Conservation (phyloP, 805 yeast species). For the Lipomyces sp. region DNA sequence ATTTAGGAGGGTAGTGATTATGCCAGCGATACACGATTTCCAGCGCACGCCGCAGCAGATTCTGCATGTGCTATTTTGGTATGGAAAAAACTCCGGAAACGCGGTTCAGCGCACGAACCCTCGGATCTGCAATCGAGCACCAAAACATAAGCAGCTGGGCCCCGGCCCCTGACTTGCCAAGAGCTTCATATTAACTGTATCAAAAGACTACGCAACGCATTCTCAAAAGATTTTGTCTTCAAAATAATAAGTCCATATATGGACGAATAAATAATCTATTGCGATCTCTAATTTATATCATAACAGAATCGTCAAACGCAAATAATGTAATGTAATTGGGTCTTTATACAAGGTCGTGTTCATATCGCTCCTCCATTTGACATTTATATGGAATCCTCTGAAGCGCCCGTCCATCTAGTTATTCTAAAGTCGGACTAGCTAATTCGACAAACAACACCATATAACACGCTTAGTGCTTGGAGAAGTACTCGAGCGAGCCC, state of each 20-base stretch:
- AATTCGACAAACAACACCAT: not conserved
- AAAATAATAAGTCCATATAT: not conserved
- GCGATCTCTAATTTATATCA: not conserved
- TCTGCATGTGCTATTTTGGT: no score
- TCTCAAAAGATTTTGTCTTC: not conserved
- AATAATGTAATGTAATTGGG: not conserved
- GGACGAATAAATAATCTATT: not conserved
- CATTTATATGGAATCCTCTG: not conserved
- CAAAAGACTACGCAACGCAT: no score
- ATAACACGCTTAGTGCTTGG: slow-evolving; percentile 23
- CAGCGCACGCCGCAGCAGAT: no score
- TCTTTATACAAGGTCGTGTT: slow-evolving; percentile 1
- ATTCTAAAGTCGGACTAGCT: not conserved
- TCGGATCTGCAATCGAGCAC: no score
- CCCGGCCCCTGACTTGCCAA: not conserved
- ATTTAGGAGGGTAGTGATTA: no score
- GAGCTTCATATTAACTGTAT: no score
- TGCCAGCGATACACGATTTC: no score
- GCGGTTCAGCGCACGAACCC: no score
- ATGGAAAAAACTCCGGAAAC: no score
- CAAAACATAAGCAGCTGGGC: no score
- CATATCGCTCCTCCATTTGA: not conserved
- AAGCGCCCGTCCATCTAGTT: not conserved
- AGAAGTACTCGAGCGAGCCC: slow-evolving; percentile 78
- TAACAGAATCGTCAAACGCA: slow-evolving; percentile 1